Conservation (phyloP, 2,329 filamentous ascomycete genomes). For the Aspergillus latus region DNA sequence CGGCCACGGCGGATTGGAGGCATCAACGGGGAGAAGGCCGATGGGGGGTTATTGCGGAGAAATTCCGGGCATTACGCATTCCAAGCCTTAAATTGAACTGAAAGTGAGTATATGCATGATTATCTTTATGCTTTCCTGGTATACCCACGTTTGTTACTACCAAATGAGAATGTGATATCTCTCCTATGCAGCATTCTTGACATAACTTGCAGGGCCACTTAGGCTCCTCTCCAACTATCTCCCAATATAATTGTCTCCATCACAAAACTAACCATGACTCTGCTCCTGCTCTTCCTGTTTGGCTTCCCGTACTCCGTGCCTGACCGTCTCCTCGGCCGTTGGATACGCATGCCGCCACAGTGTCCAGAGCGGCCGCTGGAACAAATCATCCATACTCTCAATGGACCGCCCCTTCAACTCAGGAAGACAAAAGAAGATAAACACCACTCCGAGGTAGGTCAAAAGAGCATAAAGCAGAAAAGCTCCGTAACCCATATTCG, state of each 20-base stretch:
- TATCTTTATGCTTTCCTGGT: no score
- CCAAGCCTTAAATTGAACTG: no score
- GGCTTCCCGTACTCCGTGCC: neutral
- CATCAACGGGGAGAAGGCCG: neutral
- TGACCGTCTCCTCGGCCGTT: constrained; percentile 3
- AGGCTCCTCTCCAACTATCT: neutral
- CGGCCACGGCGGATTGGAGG: neutral
- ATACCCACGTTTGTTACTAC: no score
- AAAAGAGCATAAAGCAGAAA: constrained; percentile 2
- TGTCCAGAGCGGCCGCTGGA: constrained; percentile 37
- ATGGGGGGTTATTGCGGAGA: neutral
- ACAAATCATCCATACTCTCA: constrained; percentile 39
- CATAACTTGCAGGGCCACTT: neutral
- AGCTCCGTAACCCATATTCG: constrained; percentile 4
- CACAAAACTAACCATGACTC: no score
- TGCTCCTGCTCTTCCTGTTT: neutral
- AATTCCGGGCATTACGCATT: neutral
- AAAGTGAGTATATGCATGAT: no score
- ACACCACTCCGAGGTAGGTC: constrained; percentile 1
- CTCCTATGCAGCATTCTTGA: neutral
- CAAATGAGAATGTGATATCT: no score
- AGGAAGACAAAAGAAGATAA: constrained; percentile 10
- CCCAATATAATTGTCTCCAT: neutral
- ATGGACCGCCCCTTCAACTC: constrained; percentile 8
- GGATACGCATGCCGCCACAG: constrained; percentile 36